A percentile compares a stretch with the other conserved stretches of the same genome.
phyloP scores from a whole-genome alignment of 2,329 filamentous ascomycete species.

The Aspergillus clavatus region DNA sequence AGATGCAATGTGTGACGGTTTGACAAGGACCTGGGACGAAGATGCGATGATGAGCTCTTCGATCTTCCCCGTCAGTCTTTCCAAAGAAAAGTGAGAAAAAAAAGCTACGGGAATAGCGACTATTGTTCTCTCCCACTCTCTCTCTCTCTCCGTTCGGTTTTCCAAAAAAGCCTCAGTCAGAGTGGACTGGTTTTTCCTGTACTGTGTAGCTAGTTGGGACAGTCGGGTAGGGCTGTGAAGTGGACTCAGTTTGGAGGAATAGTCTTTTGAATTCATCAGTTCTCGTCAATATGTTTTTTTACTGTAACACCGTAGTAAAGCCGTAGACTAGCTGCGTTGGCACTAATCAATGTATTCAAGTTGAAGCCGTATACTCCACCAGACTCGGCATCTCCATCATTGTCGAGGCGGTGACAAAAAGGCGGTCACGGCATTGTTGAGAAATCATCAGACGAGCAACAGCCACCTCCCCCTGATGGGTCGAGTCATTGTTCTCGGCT shows the following conservation, averaged over 20 bases:
- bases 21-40: background rate
- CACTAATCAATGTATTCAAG: too few relatives aligned
- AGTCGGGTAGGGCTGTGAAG: constrained; percentile 13
- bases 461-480: background rate
- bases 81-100: constrained; percentile 5
- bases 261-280: too few relatives aligned
- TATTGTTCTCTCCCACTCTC: constrained; percentile 11
- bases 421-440: background rate
- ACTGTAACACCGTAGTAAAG: too few relatives aligned
- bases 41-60: background rate
- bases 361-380: too few relatives aligned
- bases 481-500: background rate
- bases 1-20: constrained; percentile 1
- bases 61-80: background rate
- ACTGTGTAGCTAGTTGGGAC: constrained; percentile 25
- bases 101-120: constrained; percentile 17
- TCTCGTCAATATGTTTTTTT: too few relatives aligned
- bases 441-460: background rate
- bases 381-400: background rate
- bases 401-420: background rate
- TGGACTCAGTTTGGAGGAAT: constrained; percentile 6
- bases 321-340: too few relatives aligned
- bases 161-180: constrained; percentile 10
- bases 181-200: constrained; percentile 22
- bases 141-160: constrained; percentile 8